Percentiles rank a stretch among this genome's conserved stretches.
Conservation (phyloP, 2,329 filamentous ascomycete species). For the Stagonosporopsis rhizophila region DNA sequence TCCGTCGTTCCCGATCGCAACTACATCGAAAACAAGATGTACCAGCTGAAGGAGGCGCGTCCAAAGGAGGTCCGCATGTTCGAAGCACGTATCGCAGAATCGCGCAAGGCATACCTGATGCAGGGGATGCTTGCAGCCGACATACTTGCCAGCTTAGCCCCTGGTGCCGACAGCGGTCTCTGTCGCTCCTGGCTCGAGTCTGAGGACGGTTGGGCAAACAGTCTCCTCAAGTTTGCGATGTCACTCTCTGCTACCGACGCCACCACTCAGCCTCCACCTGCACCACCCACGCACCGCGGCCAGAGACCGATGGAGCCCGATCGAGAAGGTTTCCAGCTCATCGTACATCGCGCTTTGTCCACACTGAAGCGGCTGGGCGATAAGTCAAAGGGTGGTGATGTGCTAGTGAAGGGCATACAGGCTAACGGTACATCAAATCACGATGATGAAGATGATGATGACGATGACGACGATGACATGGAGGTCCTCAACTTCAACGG, state of each 20-base stretch:
- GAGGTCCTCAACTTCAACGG: constrained; percentile 43
- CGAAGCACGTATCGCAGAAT: constrained; percentile 73
- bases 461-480: constrained; percentile 42
- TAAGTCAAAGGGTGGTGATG: constrained; percentile 49
- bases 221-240: constrained; percentile 76
- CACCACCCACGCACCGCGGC: constrained; percentile 39
- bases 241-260: constrained; percentile 59
- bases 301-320: constrained; percentile 45
- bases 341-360: constrained; percentile 54
- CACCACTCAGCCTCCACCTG: constrained; percentile 33
- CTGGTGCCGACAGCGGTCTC: constrained; percentile 73
- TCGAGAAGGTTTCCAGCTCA: constrained; percentile 47
- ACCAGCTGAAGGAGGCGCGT: constrained; percentile 55
- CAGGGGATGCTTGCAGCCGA: constrained; percentile 91
- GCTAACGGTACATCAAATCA: constrained; percentile 37
- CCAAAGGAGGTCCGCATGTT: constrained; percentile 44
- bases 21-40: constrained; percentile 53
- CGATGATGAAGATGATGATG: constrained; percentile 37
- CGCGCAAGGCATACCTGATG: constrained; percentile 86
- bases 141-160: constrained; percentile 79
- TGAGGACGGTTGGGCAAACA: constrained; percentile 82
- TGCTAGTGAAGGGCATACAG: constrained; percentile 38
- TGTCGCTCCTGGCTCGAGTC: constrained; percentile 83
- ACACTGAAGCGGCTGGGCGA: constrained; percentile 58
- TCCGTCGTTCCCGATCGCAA: constrained; percentile 80